phyloP scores from a whole-genome alignment of 2,329 filamentous ascomycete genomes.

The Clonostachys byssicola region DNA sequence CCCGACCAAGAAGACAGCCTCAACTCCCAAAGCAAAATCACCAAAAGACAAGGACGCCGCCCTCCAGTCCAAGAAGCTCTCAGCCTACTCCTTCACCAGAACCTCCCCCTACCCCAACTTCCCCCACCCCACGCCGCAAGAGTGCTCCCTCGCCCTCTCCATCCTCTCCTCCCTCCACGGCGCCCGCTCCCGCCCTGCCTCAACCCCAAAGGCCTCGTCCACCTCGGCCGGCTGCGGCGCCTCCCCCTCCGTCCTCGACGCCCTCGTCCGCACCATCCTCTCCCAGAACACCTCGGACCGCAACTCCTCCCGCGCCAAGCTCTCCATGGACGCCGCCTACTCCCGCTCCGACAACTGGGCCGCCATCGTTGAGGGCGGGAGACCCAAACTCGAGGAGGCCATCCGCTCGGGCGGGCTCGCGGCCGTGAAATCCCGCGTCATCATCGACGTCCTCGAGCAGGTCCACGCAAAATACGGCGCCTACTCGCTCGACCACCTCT shows the following conservation, averaged over 20 bases:
- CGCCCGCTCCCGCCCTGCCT: conserved; percentile 53
- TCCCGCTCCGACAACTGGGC: conserved; percentile 37
- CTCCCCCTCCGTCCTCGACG: conserved; percentile 45
- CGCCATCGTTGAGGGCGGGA: conserved; percentile 31
- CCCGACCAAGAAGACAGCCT: conserved; percentile 2
- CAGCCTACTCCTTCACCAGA: conserved; percentile 31
- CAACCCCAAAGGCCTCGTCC: conserved; percentile 54
- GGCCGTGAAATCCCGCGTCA: conserved; percentile 67
- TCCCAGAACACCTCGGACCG: conserved; percentile 47
- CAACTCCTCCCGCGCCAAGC: conserved; percentile 57
- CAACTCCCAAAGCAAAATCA: not conserved
- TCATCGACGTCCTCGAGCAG: conserved; percentile 60
- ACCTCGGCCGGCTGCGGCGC: conserved; percentile 59
- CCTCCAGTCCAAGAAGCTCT: conserved; percentile 36
- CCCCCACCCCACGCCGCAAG: conserved; percentile 57
- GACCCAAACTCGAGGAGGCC: conserved; percentile 42
- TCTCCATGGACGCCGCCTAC: conserved; percentile 38
- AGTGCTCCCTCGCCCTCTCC: conserved; percentile 64
- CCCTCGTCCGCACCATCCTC: conserved; percentile 45
- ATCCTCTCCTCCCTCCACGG: conserved; percentile 65
- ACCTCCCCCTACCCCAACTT: conserved; percentile 65
- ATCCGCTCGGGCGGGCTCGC: conserved; percentile 71
- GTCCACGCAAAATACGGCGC: conserved; percentile 40
- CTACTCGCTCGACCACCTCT: conserved; percentile 46
- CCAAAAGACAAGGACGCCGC: conserved; percentile 8